Percentiles rank a stretch among this genome's conserved stretches.
Evolutionary conservation across 148 eudicot species (phyloP).

Genomic region (Pharnaceum exiguum): DNA sequence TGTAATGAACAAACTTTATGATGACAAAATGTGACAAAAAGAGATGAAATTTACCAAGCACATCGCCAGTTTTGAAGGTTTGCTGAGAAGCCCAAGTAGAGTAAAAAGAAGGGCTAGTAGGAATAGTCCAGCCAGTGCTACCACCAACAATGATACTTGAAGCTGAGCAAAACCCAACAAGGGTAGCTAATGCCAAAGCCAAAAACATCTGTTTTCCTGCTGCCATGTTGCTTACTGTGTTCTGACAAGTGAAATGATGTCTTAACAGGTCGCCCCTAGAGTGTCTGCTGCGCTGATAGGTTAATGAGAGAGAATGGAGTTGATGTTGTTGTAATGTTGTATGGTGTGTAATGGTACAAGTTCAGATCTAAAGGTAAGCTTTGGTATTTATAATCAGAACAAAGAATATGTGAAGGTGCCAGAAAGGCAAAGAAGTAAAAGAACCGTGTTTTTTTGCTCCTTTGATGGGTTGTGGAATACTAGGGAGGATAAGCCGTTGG

Average conservation of each 20-base stretch:
- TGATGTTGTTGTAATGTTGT: neutral
- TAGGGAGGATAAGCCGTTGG: conserved; percentile 14
- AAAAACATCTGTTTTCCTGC: conserved; percentile 16
- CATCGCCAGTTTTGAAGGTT: conserved; percentile 51
- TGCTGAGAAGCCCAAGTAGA: conserved; percentile 47
- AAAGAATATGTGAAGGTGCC: too few relatives aligned
- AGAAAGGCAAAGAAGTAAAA: neutral
- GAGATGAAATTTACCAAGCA: conserved; percentile 37
- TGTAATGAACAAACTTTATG: neutral
- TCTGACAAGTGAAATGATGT: neutral
- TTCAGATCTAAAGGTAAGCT: neutral
- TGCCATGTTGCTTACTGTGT: conserved; percentile 10
- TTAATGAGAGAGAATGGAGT: neutral
- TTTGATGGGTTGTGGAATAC: neutral
- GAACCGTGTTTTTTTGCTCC: conserved; percentile 4
- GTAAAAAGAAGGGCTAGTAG: conserved; percentile 26
- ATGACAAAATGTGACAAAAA: neutral
- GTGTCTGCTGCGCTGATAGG: neutral
- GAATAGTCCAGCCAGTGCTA: conserved; percentile 32
- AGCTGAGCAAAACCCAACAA: conserved; percentile 16
- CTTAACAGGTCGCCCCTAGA: conserved; percentile 11
- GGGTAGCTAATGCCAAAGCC: conserved; percentile 1
- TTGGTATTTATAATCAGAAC: conserved; percentile 17
- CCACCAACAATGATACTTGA: conserved; percentile 26
- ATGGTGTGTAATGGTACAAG: too few relatives aligned